Evolutionary conservation across 116 monocot genomes (phyloP).

Genomic region (Thalassia testudinum): DNA sequence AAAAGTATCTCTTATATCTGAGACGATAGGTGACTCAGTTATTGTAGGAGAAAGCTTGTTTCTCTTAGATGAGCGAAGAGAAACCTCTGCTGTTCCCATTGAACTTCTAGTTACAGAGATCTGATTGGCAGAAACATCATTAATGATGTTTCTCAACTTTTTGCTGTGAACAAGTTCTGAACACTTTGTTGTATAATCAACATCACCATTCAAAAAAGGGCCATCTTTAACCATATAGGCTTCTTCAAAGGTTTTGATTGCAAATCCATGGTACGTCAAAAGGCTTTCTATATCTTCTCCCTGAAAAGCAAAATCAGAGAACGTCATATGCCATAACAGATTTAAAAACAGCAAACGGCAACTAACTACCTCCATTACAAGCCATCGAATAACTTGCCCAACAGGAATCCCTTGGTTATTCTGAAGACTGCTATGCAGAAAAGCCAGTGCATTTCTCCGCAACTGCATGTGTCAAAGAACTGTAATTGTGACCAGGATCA

Average conservation of each 20-base stretch:
- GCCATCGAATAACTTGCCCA: constrained; percentile 51
- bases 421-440: constrained; percentile 76
- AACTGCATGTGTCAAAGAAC: constrained; percentile 19
- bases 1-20: constrained; percentile 1
- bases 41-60: not conserved
- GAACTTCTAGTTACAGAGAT: constrained; percentile 2
- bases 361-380: constrained; percentile 70
- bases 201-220: constrained; percentile 58
- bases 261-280: constrained; percentile 67
- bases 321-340: not conserved
- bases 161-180: constrained; percentile 56
- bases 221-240: constrained; percentile 87
- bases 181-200: constrained; percentile 48
- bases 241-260: constrained; percentile 57
- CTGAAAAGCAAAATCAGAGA: constrained; percentile 18
- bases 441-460: constrained; percentile 77
- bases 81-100: too few species aligned
- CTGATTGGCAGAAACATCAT: constrained; percentile 41
- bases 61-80: too few species aligned
- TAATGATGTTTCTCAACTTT: constrained; percentile 37
- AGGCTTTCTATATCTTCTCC: constrained; percentile 75
- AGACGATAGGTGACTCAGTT: not conserved
- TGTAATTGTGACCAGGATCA: too few species aligned
- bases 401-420: constrained; percentile 91
- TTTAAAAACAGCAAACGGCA: not conserved